Evolutionary conservation across 768 basidiomycete species (phyloP).

Genomic region (Chlorophyllum brunneum): DNA sequence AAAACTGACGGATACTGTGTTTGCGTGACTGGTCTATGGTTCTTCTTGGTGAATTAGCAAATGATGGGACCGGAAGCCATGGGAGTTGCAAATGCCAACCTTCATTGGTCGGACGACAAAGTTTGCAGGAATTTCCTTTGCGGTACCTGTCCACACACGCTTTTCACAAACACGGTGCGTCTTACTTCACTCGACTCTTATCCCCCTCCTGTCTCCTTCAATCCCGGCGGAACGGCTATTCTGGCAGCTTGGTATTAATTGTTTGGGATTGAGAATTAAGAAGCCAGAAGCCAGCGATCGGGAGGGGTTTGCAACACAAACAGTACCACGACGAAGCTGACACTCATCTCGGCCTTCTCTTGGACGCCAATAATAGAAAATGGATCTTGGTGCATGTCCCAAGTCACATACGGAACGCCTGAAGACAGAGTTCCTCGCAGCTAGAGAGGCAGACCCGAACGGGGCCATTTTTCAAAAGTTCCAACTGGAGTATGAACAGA

Average conservation of each 20-base stretch:
- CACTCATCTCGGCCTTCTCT: conserved; percentile 6
- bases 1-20: background rate
- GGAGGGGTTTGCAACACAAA: conserved; percentile 2
- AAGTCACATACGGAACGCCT: conserved; percentile 94
- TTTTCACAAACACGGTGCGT: conserved; percentile 96
- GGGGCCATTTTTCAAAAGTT: conserved; percentile 84
- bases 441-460: conserved; percentile 67
- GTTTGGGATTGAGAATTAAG: background rate
- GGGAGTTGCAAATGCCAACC: conserved; percentile 90
- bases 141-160: conserved; percentile 95
- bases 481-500: conserved; percentile 94
- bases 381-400: conserved; percentile 97
- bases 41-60: conserved; percentile 54
- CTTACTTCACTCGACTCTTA: conserved; percentile 7
- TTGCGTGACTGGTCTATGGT: background rate
- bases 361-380: conserved; percentile 64
- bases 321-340: background rate
- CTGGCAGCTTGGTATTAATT: background rate
- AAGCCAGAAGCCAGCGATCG: conserved; percentile 11
- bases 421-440: conserved; percentile 84
- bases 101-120: conserved; percentile 94
- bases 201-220: conserved; percentile 4
- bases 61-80: conserved; percentile 99
- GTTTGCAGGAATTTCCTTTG: conserved; percentile 98
- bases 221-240: background rate